Percentiles rank a stretch among this genome's conserved stretches.
Conservation (phyloP, 169 alveolate genomes). For the Cryptosporidium felis region DNA sequence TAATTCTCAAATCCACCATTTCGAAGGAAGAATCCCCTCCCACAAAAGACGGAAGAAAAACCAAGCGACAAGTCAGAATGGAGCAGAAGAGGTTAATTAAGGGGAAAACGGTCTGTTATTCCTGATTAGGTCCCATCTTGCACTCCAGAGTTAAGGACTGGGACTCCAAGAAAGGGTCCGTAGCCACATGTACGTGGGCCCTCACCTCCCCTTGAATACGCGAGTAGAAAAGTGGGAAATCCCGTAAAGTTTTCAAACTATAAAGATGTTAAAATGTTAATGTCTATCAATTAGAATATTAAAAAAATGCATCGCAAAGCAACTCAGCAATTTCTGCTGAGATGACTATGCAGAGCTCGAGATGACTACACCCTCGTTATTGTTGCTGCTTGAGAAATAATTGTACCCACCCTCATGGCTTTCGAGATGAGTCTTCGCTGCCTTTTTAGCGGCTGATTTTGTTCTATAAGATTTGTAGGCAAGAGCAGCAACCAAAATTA, state of each 20-base stretch:
- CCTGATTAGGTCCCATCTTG: background rate
- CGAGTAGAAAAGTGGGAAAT: too few relatives aligned
- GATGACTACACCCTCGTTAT: conserved; percentile 25
- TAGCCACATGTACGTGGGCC: too few relatives aligned
- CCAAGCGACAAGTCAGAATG: conserved; percentile 67
- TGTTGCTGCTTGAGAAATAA: conserved; percentile 7
- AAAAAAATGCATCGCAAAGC: background rate
- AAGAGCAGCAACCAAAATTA: conserved; percentile 14
- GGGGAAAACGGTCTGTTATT: conserved; percentile 25
- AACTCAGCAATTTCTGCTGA: background rate
- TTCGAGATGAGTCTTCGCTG: background rate
- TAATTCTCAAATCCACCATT: background rate
- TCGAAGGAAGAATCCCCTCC: background rate
- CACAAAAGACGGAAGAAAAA: background rate
- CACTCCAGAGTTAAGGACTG: background rate
- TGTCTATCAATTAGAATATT: background rate
- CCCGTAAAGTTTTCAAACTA: too few relatives aligned
- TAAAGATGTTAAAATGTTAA: too few relatives aligned
- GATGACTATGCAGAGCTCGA: conserved; percentile 33
- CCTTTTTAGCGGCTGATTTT: conserved; percentile 54
- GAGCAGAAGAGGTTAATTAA: conserved; percentile 17
- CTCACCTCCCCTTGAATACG: too few relatives aligned
- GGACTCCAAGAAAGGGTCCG: too few relatives aligned
- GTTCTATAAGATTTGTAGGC: conserved; percentile 42
- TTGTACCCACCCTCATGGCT: background rate